Base-by-base conservation (phyloP, 768 basidiomycete species). In the Collybia sp. region DNA sequence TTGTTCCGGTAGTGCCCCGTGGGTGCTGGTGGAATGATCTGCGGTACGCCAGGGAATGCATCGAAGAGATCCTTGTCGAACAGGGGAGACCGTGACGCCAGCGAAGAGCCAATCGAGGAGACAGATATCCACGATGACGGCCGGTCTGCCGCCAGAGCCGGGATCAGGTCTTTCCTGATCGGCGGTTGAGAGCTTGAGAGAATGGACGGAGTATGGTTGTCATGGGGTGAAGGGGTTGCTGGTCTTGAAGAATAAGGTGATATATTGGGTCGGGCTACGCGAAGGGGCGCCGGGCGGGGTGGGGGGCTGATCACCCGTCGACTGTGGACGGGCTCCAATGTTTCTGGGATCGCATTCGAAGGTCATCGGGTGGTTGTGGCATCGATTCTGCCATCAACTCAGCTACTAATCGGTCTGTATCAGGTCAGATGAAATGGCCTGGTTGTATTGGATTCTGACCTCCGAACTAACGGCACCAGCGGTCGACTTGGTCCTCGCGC, bases 11-110 rank as follows among this genome's bases (percentile, higher is more conserved):
- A 48, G 25, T 44, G 55, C 17, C 49, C 43, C 12, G 37, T 37
- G 31, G 53, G 57, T 12, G 46, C 40, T 2, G 65, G 55, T 1
- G 77, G 75, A 5, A 71, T 60, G 13, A 67, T 69, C 40, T 73
- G 67, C 1, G 86, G 85, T 5, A 88, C 85, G 30, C 76, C 76
- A 17, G 87, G 87, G 62, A 88, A 88, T 6, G 83, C 76, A 47
- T 87, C 85, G 52, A 82, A 85, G 17, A 85, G 63, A 10, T 76
- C 76, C 49, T 69, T 67, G 56, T 83, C 82, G 36, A 87, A 75
- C 18, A 72, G 53, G 42, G 65, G 79, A 50, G 69, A n/a, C n/a
- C n/a, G n/a, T n/a, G n/a, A 79, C 51, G 68, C 65, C 49, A 58
- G 65, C 37, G 46, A 69, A 2, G 71, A 68, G 32, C 70, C 58